Percentiles rank a stretch among this genome's conserved stretches.
Conservation (phyloP, 2,329 filamentous ascomycete genomes). For the Botryotinia calthae region DNA sequence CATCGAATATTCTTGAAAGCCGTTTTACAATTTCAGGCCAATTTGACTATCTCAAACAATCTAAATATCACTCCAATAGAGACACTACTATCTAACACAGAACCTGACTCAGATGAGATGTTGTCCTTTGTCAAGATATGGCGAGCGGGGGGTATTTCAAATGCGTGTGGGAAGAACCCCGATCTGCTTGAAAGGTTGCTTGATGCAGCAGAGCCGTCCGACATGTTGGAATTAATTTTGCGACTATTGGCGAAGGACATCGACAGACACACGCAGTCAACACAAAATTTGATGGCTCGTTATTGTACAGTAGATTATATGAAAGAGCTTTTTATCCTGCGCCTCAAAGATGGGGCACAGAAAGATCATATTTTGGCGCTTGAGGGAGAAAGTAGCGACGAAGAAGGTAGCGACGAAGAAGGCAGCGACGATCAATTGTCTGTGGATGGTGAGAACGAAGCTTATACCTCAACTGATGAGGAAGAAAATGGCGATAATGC, state of each 20-base stretch:
- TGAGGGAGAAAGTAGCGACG: no score
- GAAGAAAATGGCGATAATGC: not conserved
- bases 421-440: not conserved
- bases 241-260: not conserved
- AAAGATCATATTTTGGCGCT: not conserved
- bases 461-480: not conserved
- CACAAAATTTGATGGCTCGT: not conserved
- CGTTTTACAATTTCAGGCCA: not conserved
- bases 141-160: not conserved
- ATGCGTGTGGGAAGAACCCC: no score
- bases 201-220: not conserved
- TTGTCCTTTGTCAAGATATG: not conserved
- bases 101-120: fast-evolving
- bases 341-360: fast-evolving
- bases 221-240: not conserved
- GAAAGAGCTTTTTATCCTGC: not conserved
- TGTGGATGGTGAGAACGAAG: not conserved
- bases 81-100: not conserved
- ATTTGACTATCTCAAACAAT: not conserved
- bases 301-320: not conserved
- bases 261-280: not conserved
- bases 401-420: not conserved
- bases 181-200: not conserved
- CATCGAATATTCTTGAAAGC: not conserved
- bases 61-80: not conserved